These are phyloP conservation scores for Penicillium rolfsii DNA, from an alignment of 2,329 filamentous ascomycete genomes.

Conservation along the genomic window DNA sequence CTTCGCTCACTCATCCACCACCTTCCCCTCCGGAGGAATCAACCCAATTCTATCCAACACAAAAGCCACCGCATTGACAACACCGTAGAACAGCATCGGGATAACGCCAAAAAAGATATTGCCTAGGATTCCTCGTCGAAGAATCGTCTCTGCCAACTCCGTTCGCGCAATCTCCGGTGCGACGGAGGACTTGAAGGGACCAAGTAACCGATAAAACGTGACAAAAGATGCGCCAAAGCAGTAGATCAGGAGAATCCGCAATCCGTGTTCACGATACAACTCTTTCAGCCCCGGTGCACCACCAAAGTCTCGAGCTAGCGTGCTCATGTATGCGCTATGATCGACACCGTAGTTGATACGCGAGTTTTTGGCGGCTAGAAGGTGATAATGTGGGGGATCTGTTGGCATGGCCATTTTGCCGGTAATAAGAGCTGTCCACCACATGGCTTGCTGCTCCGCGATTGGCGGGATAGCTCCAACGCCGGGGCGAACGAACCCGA, in stretches of 20 bases:
- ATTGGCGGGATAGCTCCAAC: constrained; percentile 23
- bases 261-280: constrained; percentile 17
- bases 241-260: constrained; percentile 15
- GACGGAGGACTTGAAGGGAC: constrained; percentile 19
- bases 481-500: constrained; percentile 21
- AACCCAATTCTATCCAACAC: constrained; percentile 12
- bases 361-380: constrained; percentile 14
- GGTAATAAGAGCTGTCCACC: constrained; percentile 19
- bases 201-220: constrained; percentile 16
- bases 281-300: constrained; percentile 16
- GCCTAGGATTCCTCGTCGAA: constrained; percentile 12
- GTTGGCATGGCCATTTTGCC: constrained; percentile 16
- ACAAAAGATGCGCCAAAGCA: constrained; percentile 21
- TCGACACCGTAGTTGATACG: constrained; percentile 21
- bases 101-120: constrained; percentile 18
- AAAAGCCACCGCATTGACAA: constrained; percentile 17
- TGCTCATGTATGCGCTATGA: constrained; percentile 21
- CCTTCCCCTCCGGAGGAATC: constrained; percentile 5
- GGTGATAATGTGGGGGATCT: constrained; percentile 17
- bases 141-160: constrained; percentile 17
- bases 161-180: constrained; percentile 18
- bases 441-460: constrained; percentile 23
- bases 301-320: constrained; percentile 18
- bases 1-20: background rate
- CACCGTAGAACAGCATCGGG: constrained; percentile 19